A percentile compares a stretch with the other conserved stretches of the same genome.
Evolutionary conservation across 441 rosid genomes (phyloP).

Genomic region (Eruca vesicaria): DNA sequence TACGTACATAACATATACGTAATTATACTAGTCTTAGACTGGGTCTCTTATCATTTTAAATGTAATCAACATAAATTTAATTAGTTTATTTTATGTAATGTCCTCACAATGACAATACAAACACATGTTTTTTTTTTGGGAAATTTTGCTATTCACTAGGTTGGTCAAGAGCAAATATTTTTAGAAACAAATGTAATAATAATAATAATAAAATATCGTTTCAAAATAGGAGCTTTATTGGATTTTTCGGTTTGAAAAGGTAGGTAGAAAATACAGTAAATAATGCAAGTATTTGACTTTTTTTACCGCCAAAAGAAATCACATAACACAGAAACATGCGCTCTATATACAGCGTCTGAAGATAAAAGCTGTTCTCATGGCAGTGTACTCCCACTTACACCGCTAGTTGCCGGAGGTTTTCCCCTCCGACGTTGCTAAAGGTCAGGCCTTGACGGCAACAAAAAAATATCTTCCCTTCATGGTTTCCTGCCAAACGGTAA

Average conservation of each 20-base stretch:
- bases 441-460: slow-evolving; percentile 11
- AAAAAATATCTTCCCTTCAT: neutral
- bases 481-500: too few relatives aligned
- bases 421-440: slow-evolving; percentile 11
- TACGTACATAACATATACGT: slow-evolving; percentile 23
- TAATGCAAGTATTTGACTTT: slow-evolving; percentile 6
- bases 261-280: slow-evolving; percentile 17
- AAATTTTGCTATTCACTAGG: neutral
- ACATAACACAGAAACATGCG: slow-evolving; percentile 5
- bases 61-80: slow-evolving; percentile 1
- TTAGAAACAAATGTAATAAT: slow-evolving; percentile 8
- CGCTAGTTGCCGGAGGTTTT: slow-evolving; percentile 7
- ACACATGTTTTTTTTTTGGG: neutral
- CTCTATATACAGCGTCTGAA: slow-evolving; percentile 30
- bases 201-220: neutral
- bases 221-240: neutral
- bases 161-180: slow-evolving; percentile 5
- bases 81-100: neutral
- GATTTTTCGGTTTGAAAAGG: slow-evolving; percentile 18
- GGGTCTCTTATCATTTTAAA: neutral
- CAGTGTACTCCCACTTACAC: slow-evolving; percentile 17
- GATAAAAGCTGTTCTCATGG: slow-evolving; percentile 9
- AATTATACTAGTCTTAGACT: slow-evolving; percentile 13
- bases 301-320: neutral
- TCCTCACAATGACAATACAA: neutral